These are phyloP conservation scores for Globisporangium cystogenes DNA, from an alignment of 352 stramenopile genomes.

Conservation along the genomic window DNA sequence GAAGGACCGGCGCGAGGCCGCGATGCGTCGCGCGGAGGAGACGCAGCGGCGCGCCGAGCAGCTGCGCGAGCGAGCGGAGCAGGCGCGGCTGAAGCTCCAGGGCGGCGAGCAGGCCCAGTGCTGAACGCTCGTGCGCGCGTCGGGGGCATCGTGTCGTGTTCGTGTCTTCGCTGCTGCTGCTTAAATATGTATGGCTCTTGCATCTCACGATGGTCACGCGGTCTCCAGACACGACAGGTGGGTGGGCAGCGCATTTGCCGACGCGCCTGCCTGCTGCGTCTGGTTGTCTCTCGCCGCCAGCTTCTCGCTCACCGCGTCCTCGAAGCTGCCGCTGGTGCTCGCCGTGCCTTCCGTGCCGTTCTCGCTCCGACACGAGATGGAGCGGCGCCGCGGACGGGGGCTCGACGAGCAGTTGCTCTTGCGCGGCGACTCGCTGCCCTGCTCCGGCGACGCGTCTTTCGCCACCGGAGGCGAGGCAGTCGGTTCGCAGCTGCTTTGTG, in stretches of 20 bases:
- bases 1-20: conserved; percentile 31
- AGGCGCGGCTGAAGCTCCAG: conserved; percentile 31
- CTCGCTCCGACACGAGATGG: conserved; percentile 35
- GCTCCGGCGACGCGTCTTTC: background rate
- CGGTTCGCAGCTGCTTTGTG: conserved; percentile 1
- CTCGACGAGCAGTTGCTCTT: conserved; percentile 11
- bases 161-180: background rate
- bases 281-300: conserved; percentile 7
- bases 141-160: background rate
- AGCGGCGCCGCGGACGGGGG: conserved; percentile 18
- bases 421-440: background rate
- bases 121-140: no score
- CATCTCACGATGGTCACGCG: conserved; percentile 5
- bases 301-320: conserved; percentile 10
- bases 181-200: conserved; percentile 3
- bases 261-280: conserved; percentile 14
- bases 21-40: conserved; percentile 42
- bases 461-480: background rate
- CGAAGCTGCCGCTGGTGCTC: conserved; percentile 55
- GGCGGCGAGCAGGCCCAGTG: background rate
- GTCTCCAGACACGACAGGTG: conserved; percentile 47
- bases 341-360: conserved; percentile 41
- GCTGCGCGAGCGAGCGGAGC: conserved; percentile 42
- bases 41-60: conserved; percentile 53
- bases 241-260: conserved; percentile 6